Conservation (phyloP, 1,284 basidiomycete genomes). For the Retiboletus flavoniger region DNA sequence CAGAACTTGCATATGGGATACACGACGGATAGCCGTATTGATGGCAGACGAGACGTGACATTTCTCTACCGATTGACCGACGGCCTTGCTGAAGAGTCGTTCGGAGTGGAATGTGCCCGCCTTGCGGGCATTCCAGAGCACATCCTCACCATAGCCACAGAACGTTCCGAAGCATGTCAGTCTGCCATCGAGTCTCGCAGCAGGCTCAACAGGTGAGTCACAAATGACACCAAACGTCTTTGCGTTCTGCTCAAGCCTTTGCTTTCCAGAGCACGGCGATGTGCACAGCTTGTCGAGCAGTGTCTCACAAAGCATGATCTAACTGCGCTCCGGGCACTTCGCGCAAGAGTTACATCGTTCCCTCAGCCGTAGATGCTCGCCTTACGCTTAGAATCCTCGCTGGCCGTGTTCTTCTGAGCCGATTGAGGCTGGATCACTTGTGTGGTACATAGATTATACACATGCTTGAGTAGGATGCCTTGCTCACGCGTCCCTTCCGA, state of each 20-base stretch:
- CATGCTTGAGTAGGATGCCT: neutral
- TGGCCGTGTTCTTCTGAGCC: neutral
- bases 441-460: neutral
- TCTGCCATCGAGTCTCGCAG: constrained; percentile 48
- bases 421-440: neutral
- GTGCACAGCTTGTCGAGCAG: constrained; percentile 23
- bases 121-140: constrained; percentile 77
- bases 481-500: neutral
- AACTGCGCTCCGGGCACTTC: constrained; percentile 22
- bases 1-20: constrained; percentile 89
- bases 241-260: neutral
- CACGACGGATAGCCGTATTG: constrained; percentile 58
- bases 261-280: constrained; percentile 22
- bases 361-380: constrained; percentile 13
- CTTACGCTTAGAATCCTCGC: neutral
- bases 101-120: constrained; percentile 87
- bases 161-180: constrained; percentile 59
- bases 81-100: constrained; percentile 78
- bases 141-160: constrained; percentile 60
- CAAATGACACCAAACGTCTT: neutral
- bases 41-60: constrained; percentile 75
- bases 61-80: constrained; percentile 78
- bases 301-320: constrained; percentile 25
- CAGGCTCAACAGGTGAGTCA: constrained; percentile 50
- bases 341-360: constrained; percentile 10